Conservation (phyloP, 208 protist genomes). For the Lotmaria passim region DNA sequence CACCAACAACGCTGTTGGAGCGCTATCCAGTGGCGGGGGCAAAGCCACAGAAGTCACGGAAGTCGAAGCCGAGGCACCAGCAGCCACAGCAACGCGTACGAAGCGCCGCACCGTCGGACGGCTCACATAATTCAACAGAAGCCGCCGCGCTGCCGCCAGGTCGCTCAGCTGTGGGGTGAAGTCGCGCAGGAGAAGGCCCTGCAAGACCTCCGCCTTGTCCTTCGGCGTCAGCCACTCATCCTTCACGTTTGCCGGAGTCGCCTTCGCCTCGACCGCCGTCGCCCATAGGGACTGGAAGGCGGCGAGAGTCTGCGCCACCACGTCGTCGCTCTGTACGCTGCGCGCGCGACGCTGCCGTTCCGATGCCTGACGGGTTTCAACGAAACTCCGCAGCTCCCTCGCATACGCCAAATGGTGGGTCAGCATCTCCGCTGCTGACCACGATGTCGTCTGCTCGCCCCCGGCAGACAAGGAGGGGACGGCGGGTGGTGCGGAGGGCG, state of each 20-base stretch:
- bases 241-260: constrained; percentile 17
- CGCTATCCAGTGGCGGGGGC: neutral
- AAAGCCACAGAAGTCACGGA: neutral
- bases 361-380: neutral
- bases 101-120: constrained; percentile 15
- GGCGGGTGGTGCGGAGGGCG: neutral
- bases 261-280: neutral
- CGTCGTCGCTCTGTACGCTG: constrained; percentile 23
- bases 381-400: constrained; percentile 2
- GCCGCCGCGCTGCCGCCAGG: constrained; percentile 17
- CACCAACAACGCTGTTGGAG: constrained; percentile 12
- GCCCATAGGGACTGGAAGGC: constrained; percentile 19
- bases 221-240: constrained; percentile 26
- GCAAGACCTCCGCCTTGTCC: constrained; percentile 29
- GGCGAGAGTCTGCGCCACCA: constrained; percentile 9
- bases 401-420: neutral
- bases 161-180: constrained; percentile 18
- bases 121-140: constrained; percentile 16
- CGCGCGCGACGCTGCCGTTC: constrained; percentile 5
- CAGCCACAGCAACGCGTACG: constrained; percentile 1
- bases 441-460: neutral
- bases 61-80: no score
- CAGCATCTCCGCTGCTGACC: constrained; percentile 15
- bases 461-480: neutral
- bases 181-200: neutral